Conservation (phyloP, 306 rosid genomes). For the Dryas drummondii region DNA sequence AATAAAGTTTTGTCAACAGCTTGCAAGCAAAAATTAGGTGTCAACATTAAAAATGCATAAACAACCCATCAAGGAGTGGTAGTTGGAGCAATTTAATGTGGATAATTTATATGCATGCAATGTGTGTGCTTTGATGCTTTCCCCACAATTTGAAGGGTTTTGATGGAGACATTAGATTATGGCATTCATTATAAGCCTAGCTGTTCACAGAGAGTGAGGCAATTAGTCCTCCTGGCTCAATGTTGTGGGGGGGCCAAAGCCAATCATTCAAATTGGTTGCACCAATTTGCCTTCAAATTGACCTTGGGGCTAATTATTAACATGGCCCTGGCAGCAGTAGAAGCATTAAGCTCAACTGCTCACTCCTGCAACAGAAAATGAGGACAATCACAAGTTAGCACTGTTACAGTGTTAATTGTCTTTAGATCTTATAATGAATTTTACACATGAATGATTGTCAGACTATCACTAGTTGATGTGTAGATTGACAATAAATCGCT, state of each 20-base stretch:
- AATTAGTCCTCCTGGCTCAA: neutral
- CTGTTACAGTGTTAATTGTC: too few relatives aligned
- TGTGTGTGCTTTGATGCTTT: conserved; percentile 4
- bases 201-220: neutral
- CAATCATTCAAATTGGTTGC: conserved; percentile 7
- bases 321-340: neutral
- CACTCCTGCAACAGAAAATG: neutral
- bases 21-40: conserved; percentile 13
- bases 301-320: neutral
- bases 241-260: conserved; percentile 4
- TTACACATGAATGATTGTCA: neutral
- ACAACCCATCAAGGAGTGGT: neutral
- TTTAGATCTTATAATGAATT: neutral
- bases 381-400: neutral
- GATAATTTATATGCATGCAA: conserved; percentile 2
- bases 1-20: neutral
- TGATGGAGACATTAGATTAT: neutral
- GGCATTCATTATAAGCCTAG: neutral
- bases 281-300: neutral
- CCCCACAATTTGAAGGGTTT: neutral
- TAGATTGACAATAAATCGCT: too few relatives aligned
- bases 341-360: neutral
- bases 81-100: conserved; percentile 6
- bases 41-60: conserved; percentile 5
- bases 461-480: neutral